Conservation (phyloP, 1,284 basidiomycete genomes). For the Rhodotorula sp. region DNA sequence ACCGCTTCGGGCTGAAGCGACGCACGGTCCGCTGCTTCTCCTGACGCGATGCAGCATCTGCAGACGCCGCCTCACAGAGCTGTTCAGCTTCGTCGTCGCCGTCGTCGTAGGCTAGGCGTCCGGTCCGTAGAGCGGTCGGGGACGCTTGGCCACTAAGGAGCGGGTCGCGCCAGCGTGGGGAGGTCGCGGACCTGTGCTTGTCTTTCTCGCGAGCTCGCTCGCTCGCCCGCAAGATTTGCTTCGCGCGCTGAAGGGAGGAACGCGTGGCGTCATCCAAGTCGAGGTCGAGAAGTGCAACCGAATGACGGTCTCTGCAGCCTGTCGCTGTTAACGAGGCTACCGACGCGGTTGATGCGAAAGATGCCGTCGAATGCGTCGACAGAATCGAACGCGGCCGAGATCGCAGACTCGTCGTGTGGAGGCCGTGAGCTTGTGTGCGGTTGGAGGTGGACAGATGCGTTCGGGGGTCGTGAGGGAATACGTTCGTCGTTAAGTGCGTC, state of each 20-base stretch:
- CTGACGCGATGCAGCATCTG: not conserved
- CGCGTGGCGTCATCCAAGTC: slow-evolving; percentile 7
- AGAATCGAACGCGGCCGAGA: slow-evolving; percentile 7
- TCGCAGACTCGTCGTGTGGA: not conserved
- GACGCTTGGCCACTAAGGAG: not conserved
- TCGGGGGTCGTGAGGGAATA: not conserved
- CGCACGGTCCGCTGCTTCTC: not conserved
- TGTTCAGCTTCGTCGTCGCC: not conserved
- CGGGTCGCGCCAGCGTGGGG: slow-evolving; percentile 5
- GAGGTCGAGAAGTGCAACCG: slow-evolving; percentile 16
- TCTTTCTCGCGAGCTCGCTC: slow-evolving; percentile 22
- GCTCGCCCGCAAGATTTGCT: slow-evolving; percentile 15
- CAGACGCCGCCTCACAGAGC: not conserved
- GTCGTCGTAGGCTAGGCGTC: not conserved
- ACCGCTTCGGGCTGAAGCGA: slow-evolving; percentile 5
- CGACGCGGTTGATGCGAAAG: not conserved
- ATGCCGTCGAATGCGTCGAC: slow-evolving; percentile 12
- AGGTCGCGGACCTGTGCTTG: not conserved
- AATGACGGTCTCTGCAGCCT: slow-evolving; percentile 6
- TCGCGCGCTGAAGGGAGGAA: slow-evolving; percentile 14
- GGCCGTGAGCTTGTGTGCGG: not conserved
- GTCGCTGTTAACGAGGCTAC: slow-evolving; percentile 1
- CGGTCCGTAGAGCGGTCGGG: not conserved
- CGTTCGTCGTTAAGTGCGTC: too few species aligned
- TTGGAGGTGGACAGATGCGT: not conserved